Evolutionary conservation across 163 green algal species (phyloP), one percentile per base, ranked within the genome.

Genomic region (Volvox carteri): DNA sequence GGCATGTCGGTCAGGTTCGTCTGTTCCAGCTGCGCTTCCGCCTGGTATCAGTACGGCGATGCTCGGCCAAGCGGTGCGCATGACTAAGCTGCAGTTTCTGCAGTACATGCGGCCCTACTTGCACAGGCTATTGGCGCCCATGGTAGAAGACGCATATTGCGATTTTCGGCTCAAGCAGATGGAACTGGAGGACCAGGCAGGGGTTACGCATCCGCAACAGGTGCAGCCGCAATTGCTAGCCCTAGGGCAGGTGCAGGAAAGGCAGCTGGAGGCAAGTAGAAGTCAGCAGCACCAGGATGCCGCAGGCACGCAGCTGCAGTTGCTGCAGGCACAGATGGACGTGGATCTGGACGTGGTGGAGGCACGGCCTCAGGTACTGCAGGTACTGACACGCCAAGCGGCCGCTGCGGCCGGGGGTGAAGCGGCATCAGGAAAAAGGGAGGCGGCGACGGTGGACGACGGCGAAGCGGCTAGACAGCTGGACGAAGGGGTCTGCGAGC

Each of bases 71-170:
- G n/a, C 65, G 42, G 33, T 78, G 1, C 60, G 58, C 9, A 86
- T 86, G 60, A 58, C 44, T 18, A 86, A 86, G 30, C 79, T 86
- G 44, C 79, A 86, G 41, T 78, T 86, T 18, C 62, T 68, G 79
- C 42, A 65, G 79, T 37, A 86, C 60, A 42, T 86, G 62, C 62
- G 62, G 62, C 42, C 28, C 4, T 42, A 78, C 44, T 30, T 86
- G 3, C 28, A 37, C 62, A 52, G 37, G 21, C 42, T 86, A 42
- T 28, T 86, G 42, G n/a, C 79, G 1, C 1, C 6, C 12, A 56
- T 88, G 81, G 67, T 88, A 23, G 81, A 88, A 48, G 50, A 88
- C 28, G 81, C 81, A 11, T 80, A 86, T 19, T 86, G 79, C 62
- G 62, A 86, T 12, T 68, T 39, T 23, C 44, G 62, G 0, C 42